These are phyloP conservation scores for Sclerotinia nivalis DNA, from an alignment of 2,329 filamentous ascomycete genomes.

Conservation along the genomic window DNA sequence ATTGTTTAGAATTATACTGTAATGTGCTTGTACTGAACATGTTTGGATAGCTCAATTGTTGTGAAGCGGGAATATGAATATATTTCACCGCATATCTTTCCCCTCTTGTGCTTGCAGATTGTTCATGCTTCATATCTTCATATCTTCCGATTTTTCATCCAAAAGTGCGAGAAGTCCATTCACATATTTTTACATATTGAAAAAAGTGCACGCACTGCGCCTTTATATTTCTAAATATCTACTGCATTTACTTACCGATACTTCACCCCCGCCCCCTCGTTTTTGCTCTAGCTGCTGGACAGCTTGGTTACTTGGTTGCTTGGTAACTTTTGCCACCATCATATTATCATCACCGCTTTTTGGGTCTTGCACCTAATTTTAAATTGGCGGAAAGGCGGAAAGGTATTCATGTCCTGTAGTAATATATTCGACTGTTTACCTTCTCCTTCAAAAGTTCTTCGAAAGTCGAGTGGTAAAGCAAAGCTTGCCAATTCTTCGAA, in stretches of 20 bases:
- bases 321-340: conserved; percentile 14
- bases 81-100: conserved; percentile 15
- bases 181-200: neutral
- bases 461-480: conserved; percentile 10
- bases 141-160: neutral
- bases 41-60: conserved; percentile 2
- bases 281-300: conserved; percentile 16
- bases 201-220: conserved; percentile 6
- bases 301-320: conserved; percentile 11
- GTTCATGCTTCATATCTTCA: conserved; percentile 15
- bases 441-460: conserved; percentile 6
- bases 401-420: conserved; percentile 20
- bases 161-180: neutral
- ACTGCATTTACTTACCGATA: conserved; percentile 16
- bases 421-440: conserved; percentile 19
- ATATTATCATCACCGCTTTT: conserved; percentile 17
- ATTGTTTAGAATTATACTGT: neutral
- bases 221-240: conserved; percentile 11
- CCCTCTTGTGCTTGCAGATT: conserved; percentile 19
- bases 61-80: conserved; percentile 15
- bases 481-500: conserved; percentile 8
- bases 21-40: neutral
- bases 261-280: conserved; percentile 4
- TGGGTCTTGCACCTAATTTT: conserved; percentile 8
- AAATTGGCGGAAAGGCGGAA: conserved; percentile 14